Evolutionary conservation across 345 rosid species (phyloP).

Genomic region (Trapa incisa): DNA sequence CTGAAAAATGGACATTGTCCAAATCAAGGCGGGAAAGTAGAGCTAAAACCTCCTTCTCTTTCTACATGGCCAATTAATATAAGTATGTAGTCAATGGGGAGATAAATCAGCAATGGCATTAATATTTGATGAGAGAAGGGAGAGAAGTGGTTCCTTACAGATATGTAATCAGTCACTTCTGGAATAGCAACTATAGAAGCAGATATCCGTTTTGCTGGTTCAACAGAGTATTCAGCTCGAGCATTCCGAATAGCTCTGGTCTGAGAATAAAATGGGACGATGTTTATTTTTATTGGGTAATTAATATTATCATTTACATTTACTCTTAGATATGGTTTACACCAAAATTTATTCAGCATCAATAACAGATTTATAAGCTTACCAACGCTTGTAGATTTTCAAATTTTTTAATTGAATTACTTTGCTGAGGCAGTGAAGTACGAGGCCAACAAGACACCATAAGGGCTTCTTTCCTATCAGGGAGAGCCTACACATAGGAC

Average conservation of each 20-base stretch:
- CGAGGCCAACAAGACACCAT: slow-evolving; percentile 85
- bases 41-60: slow-evolving; percentile 75
- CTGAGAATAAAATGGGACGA: slow-evolving; percentile 20
- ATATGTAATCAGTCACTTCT: slow-evolving; percentile 71
- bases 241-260: slow-evolving; percentile 89
- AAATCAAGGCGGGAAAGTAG: slow-evolving; percentile 77
- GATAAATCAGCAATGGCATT: background rate
- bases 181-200: slow-evolving; percentile 73
- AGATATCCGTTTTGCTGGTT: slow-evolving; percentile 90
- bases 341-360: background rate
- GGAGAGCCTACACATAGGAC: slow-evolving; percentile 54
- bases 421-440: slow-evolving; percentile 57
- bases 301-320: slow-evolving; percentile 1
- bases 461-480: slow-evolving; percentile 60
- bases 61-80: slow-evolving; percentile 31
- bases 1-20: slow-evolving; percentile 43
- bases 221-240: slow-evolving; percentile 93
- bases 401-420: slow-evolving; percentile 51
- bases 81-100: background rate
- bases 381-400: slow-evolving; percentile 88
- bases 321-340: background rate
- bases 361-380: slow-evolving; percentile 13
- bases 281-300: too few relatives aligned
- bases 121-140: background rate
- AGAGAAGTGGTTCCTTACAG: slow-evolving; percentile 39